phyloP scores from a whole-genome alignment of 768 basidiomycete species.

The Agaricus subrufescens region DNA sequence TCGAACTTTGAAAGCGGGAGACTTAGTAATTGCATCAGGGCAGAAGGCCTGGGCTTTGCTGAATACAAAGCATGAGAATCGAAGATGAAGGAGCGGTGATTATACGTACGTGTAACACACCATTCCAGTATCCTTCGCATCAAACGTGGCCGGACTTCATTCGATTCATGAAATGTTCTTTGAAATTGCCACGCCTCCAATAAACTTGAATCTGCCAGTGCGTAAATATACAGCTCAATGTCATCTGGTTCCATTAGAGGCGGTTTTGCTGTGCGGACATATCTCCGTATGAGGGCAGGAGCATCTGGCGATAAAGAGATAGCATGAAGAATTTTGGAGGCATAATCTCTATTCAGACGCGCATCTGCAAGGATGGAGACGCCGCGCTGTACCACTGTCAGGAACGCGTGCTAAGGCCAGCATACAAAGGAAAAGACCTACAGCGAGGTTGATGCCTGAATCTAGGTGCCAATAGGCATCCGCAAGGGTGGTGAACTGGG shows the following conservation, averaged over 20 bases:
- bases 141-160: slow-evolving; percentile 48
- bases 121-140: slow-evolving; percentile 59
- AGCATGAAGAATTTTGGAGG: slow-evolving; percentile 73
- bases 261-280: slow-evolving; percentile 74
- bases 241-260: slow-evolving; percentile 63
- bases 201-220: slow-evolving; percentile 61
- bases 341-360: slow-evolving; percentile 70
- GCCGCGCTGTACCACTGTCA: slow-evolving; percentile 44
- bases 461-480: slow-evolving; percentile 87
- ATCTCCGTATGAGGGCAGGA: slow-evolving; percentile 59
- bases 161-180: slow-evolving; percentile 59
- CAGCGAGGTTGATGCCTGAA: slow-evolving; percentile 57
- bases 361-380: slow-evolving; percentile 70
- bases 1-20: slow-evolving; percentile 67
- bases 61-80: neutral
- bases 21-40: slow-evolving; percentile 58
- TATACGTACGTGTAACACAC: slow-evolving; percentile 62
- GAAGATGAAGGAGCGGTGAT: neutral
- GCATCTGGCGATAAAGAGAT: slow-evolving; percentile 47
- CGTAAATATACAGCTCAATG: slow-evolving; percentile 63
- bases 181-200: slow-evolving; percentile 75
- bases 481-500: slow-evolving; percentile 71
- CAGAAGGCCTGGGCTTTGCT: slow-evolving; percentile 57
- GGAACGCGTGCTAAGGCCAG: neutral
- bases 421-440: slow-evolving; percentile 31